Conservation (phyloP, 2,329 filamentous ascomycete genomes). For the Onygenales sp. region DNA sequence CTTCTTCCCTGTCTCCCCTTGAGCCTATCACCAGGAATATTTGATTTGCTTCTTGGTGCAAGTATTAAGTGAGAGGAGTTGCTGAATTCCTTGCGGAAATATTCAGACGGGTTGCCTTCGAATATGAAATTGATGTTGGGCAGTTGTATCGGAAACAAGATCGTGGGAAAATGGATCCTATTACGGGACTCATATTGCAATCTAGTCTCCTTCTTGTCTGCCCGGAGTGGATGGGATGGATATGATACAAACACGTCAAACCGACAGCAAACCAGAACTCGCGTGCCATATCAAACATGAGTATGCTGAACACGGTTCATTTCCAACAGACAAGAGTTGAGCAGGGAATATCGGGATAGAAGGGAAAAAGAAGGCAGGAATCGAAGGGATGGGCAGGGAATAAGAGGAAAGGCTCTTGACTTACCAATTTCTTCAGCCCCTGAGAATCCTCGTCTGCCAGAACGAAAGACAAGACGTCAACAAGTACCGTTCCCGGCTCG, state of each 20-base stretch:
- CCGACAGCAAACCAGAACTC: not conserved
- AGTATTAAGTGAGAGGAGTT: not conserved
- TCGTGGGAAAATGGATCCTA: slow-evolving; percentile 25
- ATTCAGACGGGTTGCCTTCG: not conserved
- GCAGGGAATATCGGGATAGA: not conserved
- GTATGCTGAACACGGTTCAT: not conserved
- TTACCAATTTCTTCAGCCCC: slow-evolving; percentile 30
- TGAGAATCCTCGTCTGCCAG: slow-evolving; percentile 58
- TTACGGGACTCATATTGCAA: slow-evolving; percentile 13
- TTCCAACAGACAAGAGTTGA: not conserved
- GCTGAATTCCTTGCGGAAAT: not conserved
- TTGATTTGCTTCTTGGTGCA: not conserved
- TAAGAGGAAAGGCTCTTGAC: not conserved
- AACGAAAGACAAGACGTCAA: slow-evolving; percentile 71
- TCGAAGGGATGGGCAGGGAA: not conserved
- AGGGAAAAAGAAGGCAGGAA: not conserved
- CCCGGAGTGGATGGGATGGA: slow-evolving; percentile 22
- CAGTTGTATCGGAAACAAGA: slow-evolving; percentile 50
- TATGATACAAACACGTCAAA: no score
- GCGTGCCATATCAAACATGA: no score
- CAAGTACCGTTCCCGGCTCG: slow-evolving; percentile 58
- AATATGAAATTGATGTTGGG: slow-evolving; percentile 38
- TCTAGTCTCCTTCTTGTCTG: slow-evolving; percentile 47
- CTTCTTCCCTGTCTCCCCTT: not conserved
- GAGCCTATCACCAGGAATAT: not conserved